phyloP scores from a whole-genome alignment of 2,329 filamentous ascomycete genomes.

The Aschersonia sp. region DNA sequence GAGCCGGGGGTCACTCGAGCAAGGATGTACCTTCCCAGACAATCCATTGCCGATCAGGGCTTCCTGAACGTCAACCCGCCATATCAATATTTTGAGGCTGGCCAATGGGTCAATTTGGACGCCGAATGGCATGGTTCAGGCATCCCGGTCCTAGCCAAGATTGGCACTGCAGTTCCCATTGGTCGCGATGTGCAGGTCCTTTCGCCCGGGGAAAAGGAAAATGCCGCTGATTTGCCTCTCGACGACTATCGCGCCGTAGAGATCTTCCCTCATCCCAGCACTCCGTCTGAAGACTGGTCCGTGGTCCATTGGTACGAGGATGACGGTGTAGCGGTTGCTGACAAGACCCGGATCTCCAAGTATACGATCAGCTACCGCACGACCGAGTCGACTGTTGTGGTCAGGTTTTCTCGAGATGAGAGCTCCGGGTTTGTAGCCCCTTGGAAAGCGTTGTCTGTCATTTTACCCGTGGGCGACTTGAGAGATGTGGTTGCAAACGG shows the following conservation, averaged over 20 bases:
- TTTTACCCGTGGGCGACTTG: conserved; percentile 17
- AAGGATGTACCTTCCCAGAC: conserved; percentile 44
- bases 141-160: conserved; percentile 23
- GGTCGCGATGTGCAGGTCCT: conserved; percentile 21
- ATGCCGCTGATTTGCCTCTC: conserved; percentile 21
- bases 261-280: conserved; percentile 22
- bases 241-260: conserved; percentile 28
- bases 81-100: conserved; percentile 37
- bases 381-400: conserved; percentile 7
- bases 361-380: conserved; percentile 15
- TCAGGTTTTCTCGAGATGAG: conserved; percentile 16
- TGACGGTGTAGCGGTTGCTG: conserved; percentile 17
- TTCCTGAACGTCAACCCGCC: conserved; percentile 49
- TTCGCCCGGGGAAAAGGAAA: conserved; percentile 19
- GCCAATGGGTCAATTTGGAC: conserved; percentile 23
- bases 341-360: conserved; percentile 16
- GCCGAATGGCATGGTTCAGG: conserved; percentile 26
- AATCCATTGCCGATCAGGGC: conserved; percentile 29
- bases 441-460: conserved; percentile 17
- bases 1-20: conserved; percentile 36
- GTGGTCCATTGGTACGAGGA: conserved; percentile 22
- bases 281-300: conserved; percentile 11
- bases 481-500: conserved; percentile 7
- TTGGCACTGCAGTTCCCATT: conserved; percentile 23
- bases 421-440: conserved; percentile 16